A percentile compares a stretch with the other conserved stretches of the same genome.
Evolutionary conservation across 805 yeast genomes (phyloP).

Genomic region (Saturnispora quitensis): DNA sequence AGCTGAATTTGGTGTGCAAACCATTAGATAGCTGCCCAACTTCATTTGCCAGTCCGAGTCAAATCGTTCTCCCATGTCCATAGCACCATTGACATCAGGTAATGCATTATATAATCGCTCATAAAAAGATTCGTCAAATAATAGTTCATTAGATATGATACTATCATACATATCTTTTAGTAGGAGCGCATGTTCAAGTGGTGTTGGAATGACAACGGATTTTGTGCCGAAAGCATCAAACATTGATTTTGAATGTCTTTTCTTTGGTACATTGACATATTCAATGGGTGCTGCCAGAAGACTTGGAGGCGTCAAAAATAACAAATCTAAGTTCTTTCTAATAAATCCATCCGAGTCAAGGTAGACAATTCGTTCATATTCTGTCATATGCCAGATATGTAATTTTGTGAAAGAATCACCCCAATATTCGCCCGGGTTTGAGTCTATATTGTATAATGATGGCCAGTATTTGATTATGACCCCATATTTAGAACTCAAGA

Average conservation of each 20-base stretch:
- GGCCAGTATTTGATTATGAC: constrained; percentile 26
- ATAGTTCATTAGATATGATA: constrained; percentile 10
- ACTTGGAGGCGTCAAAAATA: constrained; percentile 41
- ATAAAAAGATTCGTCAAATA: constrained; percentile 9
- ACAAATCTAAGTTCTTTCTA: constrained; percentile 36
- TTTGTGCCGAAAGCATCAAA: neutral
- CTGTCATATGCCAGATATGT: constrained; percentile 38
- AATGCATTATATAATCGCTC: constrained; percentile 29
- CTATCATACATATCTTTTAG: constrained; percentile 16
- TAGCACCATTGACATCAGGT: constrained; percentile 25
- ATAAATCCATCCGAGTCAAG: constrained; percentile 49
- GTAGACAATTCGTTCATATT: constrained; percentile 45
- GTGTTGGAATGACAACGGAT: constrained; percentile 12
- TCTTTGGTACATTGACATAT: constrained; percentile 14
- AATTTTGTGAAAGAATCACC: constrained; percentile 46
- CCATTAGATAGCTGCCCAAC: constrained; percentile 46
- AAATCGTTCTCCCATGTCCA: constrained; percentile 2
- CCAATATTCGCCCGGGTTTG: constrained; percentile 30
- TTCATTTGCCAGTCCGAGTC: constrained; percentile 10
- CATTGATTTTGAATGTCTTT: neutral
- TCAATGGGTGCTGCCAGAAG: constrained; percentile 37
- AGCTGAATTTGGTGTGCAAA: constrained; percentile 38
- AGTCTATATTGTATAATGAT: constrained; percentile 11
- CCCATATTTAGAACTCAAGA: constrained; percentile 8
- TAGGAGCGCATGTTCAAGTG: constrained; percentile 15